Percentiles rank a stretch among this genome's conserved stretches.
Evolutionary conservation across 139 green algal species (phyloP).

Genomic region (Tetradesmus lagerheimii): DNA sequence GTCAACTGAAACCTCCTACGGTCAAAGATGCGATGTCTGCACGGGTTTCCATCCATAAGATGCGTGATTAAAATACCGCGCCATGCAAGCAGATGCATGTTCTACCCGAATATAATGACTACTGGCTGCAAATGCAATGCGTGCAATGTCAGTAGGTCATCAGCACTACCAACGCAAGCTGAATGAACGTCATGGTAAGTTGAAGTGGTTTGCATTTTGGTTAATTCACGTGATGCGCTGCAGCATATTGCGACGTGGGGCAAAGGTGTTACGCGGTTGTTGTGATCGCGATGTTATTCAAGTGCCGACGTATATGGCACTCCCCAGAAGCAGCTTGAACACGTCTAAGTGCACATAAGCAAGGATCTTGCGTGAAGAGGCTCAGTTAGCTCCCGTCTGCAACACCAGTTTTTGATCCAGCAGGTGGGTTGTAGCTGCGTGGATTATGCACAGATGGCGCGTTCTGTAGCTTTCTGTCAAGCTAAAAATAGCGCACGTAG

Average conservation of each 20-base stretch:
- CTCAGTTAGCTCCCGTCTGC: not conserved
- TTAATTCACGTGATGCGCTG: too few relatives aligned
- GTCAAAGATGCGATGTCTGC: not conserved
- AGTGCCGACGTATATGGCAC: not conserved
- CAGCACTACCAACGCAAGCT: too few relatives aligned
- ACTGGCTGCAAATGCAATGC: too few relatives aligned
- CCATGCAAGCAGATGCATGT: too few relatives aligned
- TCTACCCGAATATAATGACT: too few relatives aligned
- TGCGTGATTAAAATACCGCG: too few relatives aligned
- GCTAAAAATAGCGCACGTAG: not conserved
- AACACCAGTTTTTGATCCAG: not conserved
- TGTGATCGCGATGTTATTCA: not conserved
- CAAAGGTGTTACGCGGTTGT: not conserved
- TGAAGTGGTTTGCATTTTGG: too few relatives aligned
- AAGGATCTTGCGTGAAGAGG: not conserved
- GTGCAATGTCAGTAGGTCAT: too few relatives aligned
- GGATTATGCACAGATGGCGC: not conserved
- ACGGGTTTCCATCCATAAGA: too few relatives aligned
- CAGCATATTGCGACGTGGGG: too few relatives aligned
- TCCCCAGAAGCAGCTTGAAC: not conserved
- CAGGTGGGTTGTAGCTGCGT: not conserved
- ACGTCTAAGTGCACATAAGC: not conserved
- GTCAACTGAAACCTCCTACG: not conserved
- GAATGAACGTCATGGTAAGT: too few relatives aligned
- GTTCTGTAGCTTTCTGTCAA: not conserved